Evolutionary conservation across 805 yeast genomes (phyloP), one percentile per base, ranked within the genome.

Genomic region (Kregervanrija fluxuum): DNA sequence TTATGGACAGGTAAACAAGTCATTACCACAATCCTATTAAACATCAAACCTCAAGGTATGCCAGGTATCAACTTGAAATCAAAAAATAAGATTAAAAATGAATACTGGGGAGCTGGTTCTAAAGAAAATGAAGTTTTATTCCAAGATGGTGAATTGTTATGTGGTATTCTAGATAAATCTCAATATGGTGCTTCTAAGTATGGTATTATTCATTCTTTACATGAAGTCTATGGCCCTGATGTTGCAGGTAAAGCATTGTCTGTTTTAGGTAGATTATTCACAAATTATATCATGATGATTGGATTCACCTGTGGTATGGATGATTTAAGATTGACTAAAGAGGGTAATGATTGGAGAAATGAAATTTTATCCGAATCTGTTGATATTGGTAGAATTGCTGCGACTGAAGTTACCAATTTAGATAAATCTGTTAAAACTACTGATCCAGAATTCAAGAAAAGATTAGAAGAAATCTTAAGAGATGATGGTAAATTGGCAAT

Each of bases 241-340:
- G 77, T 82, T 56, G 96, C 98, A 15, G 96, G 97, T 48, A 83
- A 85, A 60, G 76, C 93, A 5, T 71, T 93, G 40, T 84, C 95
- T 41, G 95, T 91, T n/a, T 74, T 93, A 49, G 98, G 99, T 52
- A 77, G 99, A 58, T 73, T 93, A 44, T 91, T 95, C 69, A 95
- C 99, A 16, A 88, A 86, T 65, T 93, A 88, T 65, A 89, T 84
- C 59, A 90, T 84, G 77, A 75, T 80, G 70, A 85, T 87, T 46
- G 98, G 96, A 1, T 86, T 93, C 62, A 93, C 99, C 8, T 93
- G 99, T 81, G 99, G 99, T 76, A 95, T 93, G 99, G 99, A 93
- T 64, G 99, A 93, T 70, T 74, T 93, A 65, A 79, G 95, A 62
- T 75, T 95, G 54, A 93, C 98, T 16, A 77, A 66, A 3, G 95